phyloP scores from a whole-genome alignment of 805 yeast genomes.

The Ogataea neopini region DNA sequence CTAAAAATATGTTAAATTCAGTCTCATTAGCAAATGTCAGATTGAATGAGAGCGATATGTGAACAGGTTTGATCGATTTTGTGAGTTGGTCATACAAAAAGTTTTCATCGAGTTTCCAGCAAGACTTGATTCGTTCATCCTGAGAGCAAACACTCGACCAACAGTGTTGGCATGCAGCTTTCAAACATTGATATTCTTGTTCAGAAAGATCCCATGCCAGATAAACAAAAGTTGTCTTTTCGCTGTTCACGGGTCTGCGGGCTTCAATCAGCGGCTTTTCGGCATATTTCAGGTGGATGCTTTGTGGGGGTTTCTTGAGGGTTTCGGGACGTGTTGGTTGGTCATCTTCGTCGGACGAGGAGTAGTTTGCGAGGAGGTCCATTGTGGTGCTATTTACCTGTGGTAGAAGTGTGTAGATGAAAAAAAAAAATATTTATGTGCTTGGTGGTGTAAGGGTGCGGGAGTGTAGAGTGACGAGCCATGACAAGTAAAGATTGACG shows the following conservation, averaged over 20 bases:
- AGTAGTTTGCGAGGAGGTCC: conserved; percentile 12
- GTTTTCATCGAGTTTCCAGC: conserved; percentile 6
- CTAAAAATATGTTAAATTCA: conserved; percentile 1
- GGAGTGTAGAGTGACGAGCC: too few relatives aligned
- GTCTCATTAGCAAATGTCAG: conserved; percentile 12
- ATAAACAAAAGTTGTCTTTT: conserved; percentile 13
- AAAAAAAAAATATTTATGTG: neutral
- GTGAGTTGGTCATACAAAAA: conserved; percentile 18
- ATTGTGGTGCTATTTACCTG: neutral
- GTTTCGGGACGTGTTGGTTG: neutral
- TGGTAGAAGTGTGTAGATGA: neutral
- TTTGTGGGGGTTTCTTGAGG: conserved; percentile 13
- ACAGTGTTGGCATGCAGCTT: neutral
- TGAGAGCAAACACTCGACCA: conserved; percentile 7
- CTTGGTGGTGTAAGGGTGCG: too few relatives aligned
- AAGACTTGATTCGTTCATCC: neutral
- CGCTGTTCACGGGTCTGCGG: neutral
- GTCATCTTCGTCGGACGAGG: conserved; percentile 13
- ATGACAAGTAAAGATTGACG: too few relatives aligned
- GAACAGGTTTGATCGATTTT: conserved; percentile 14
- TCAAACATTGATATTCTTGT: conserved; percentile 7
- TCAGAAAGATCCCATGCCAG: conserved; percentile 4
- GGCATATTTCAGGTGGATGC: conserved; percentile 12
- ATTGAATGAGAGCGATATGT: conserved; percentile 25
- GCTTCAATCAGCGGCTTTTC: conserved; percentile 10